Percentiles rank a stretch among this genome's conserved stretches.
phyloP scores from a whole-genome alignment of 2,329 filamentous ascomycete genomes.

The Ilyonectria robusta region DNA sequence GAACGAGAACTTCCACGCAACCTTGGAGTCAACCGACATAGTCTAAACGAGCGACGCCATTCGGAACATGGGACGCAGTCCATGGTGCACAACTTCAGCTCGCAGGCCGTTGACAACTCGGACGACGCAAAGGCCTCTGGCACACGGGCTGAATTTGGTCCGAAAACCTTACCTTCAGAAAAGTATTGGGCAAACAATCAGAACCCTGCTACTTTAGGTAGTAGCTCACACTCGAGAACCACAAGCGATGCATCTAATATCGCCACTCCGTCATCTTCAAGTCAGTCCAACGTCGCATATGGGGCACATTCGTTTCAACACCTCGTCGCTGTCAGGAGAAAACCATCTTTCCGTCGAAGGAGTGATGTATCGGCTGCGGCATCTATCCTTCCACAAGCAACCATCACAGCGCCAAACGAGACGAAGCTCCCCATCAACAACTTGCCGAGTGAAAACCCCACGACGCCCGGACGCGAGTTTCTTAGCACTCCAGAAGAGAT shows the following conservation, averaged over 20 bases:
- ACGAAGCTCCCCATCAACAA: conserved; percentile 55
- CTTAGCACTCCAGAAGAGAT: conserved; percentile 84
- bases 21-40: background rate
- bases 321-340: conserved; percentile 30
- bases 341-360: conserved; percentile 36
- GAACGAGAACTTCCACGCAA: background rate
- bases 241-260: conserved; percentile 43
- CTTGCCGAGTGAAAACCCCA: conserved; percentile 13
- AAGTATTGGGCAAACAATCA: background rate
- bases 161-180: background rate
- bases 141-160: background rate
- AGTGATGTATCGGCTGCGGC: conserved; percentile 58
- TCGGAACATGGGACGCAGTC: background rate
- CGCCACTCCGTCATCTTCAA: conserved; percentile 43
- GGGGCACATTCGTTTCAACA: conserved; percentile 31
- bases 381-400: conserved; percentile 56
- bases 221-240: conserved; percentile 19
- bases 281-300: conserved; percentile 32
- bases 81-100: background rate
- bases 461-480: conserved; percentile 65
- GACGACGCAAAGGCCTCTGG: background rate
- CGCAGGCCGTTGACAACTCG: background rate
- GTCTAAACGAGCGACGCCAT: background rate
- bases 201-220: conserved; percentile 14
- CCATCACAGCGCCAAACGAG: conserved; percentile 53